Evolutionary conservation across 768 basidiomycete genomes (phyloP), one percentile per base, ranked within the genome.

Genomic region (Boletus eberwhitei): DNA sequence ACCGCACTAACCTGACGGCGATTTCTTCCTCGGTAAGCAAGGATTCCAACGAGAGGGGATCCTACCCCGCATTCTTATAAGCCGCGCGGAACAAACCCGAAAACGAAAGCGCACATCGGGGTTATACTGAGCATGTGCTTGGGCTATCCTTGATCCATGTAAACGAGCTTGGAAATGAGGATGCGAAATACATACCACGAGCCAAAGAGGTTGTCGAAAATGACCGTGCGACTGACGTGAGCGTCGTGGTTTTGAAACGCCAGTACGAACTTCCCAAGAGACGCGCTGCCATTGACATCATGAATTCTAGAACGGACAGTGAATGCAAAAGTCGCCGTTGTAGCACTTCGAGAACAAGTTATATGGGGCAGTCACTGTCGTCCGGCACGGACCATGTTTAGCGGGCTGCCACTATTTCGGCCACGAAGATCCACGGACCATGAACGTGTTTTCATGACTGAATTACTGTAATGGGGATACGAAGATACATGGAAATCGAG

Each of bases 21-120:
- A 83, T 78, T 73, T 98, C 96, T 36, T 97, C 96, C 48, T 93
- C 93, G 0, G 90, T 90, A 57, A 98, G 74, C 38, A 90, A 77
- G 0, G 84, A 83, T 55, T 93, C 88, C 29, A 93, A 64, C 62
- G 82, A 82, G 59, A 98, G 74, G 0, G 94, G 90, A 67, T 98
- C 95, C 91, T 94, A 53, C 6, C 41, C 24, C 34, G 17, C n/a
- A 36, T 9, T 24, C 50, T n/a, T 29, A 59, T 61, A 37, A 55
- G 58, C n/a, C 12, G 14, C 22, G 32, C 17, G 22, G 32, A 48
- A 42, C 11, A 34, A 21, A 37, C 8, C 19, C 50, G 32, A 36
- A 34, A 48, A 14, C 37, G 37, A 26, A 16, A 47, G 31, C 71
- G 43, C 37, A 62, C 69, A 8, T 50, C 41, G 21, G 67, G 40